Evolutionary conservation across 495 filamentous ascomycete species (phyloP).

Genomic region (Niebla homalea): DNA sequence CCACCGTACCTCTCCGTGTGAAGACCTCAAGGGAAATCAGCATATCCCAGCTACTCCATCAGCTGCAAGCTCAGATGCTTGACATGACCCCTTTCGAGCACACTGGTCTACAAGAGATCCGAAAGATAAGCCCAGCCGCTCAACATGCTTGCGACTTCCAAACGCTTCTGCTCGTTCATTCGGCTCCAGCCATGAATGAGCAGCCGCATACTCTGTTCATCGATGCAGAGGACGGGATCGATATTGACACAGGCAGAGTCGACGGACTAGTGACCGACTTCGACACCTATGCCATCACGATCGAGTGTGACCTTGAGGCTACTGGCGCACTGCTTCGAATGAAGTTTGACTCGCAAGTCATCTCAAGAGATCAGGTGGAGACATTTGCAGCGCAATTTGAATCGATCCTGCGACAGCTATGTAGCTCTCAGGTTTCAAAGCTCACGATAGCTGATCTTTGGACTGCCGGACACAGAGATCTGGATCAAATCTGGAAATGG

Average conservation of each 20-base stretch:
- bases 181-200: neutral
- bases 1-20: conserved; percentile 36
- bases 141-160: conserved; percentile 40
- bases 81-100: conserved; percentile 33
- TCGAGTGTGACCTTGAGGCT: conserved; percentile 3
- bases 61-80: conserved; percentile 25
- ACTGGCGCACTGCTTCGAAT: neutral
- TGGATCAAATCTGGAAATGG: conserved; percentile 4
- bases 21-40: conserved; percentile 24
- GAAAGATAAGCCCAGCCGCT: conserved; percentile 33
- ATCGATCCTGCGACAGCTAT: conserved; percentile 11
- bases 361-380: neutral
- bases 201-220: no score
- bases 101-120: conserved; percentile 39
- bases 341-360: conserved; percentile 6
- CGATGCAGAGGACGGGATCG: no score
- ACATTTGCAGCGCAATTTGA: conserved; percentile 11
- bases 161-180: conserved; percentile 11
- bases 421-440: neutral
- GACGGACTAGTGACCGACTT: no score
- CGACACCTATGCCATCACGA: conserved; percentile 3
- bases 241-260: no score
- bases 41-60: conserved; percentile 27
- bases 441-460: conserved; percentile 6
- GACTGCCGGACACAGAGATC: conserved; percentile 7